Conservation (phyloP, 306 rosid species). For the Phaseolus lunatus region DNA sequence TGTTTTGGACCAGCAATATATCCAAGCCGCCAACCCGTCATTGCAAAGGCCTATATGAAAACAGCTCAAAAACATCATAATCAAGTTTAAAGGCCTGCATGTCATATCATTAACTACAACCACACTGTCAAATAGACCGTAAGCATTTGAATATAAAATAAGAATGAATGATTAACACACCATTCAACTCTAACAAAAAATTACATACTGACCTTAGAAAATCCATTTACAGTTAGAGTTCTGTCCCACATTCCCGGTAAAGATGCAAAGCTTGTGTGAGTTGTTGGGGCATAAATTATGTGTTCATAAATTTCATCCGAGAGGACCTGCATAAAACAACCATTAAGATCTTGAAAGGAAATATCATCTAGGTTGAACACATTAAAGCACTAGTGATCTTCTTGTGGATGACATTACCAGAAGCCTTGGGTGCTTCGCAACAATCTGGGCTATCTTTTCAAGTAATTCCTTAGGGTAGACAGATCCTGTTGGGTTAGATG, state of each 20-base stretch:
- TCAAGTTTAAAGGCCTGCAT: constrained; percentile 17
- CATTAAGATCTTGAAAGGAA: constrained; percentile 38
- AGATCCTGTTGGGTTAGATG: constrained; percentile 97
- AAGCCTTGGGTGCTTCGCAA: constrained; percentile 95
- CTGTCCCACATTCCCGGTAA: constrained; percentile 98
- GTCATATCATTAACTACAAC: constrained; percentile 10
- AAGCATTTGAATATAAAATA: constrained; percentile 9
- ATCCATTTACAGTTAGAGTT: constrained; percentile 92
- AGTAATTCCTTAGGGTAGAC: constrained; percentile 90
- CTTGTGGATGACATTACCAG: constrained; percentile 62
- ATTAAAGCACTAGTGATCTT: constrained; percentile 28
- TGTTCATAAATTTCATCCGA: constrained; percentile 94
- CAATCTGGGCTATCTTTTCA: constrained; percentile 84
- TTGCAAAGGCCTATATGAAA: constrained; percentile 80
- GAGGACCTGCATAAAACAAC: constrained; percentile 67
- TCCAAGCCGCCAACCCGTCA: constrained; percentile 99
- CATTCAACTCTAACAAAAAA: constrained; percentile 2
- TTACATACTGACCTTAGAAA: constrained; percentile 75
- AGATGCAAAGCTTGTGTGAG: constrained; percentile 95
- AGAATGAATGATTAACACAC: constrained; percentile 12
- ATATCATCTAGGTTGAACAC: neutral
- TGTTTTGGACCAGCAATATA: constrained; percentile 97
- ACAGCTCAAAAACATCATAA: constrained; percentile 49
- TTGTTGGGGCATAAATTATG: constrained; percentile 93
- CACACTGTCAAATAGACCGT: constrained; percentile 11